phyloP scores from a whole-genome alignment of 2,329 filamentous ascomycete genomes.

The Trichoderma sp. region DNA sequence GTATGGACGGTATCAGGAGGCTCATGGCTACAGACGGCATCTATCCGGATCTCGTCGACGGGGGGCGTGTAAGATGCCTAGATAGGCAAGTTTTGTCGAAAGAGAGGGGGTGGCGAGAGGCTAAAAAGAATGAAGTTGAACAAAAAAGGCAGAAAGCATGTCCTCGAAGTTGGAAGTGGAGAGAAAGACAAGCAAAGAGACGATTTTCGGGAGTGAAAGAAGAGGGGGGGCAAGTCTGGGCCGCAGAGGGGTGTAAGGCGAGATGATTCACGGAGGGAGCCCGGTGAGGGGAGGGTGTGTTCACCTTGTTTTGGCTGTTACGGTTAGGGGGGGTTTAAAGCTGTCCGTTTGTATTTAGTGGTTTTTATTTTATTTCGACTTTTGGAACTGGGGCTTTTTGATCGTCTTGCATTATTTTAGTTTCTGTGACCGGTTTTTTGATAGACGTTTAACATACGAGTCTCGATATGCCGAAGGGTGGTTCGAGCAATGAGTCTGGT shows the following conservation, averaged over 20 bases:
- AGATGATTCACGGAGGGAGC: background rate
- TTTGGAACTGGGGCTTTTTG: background rate
- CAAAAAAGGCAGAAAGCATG: background rate
- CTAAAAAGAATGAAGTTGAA: background rate
- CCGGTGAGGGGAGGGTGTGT: background rate
- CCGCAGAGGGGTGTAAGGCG: background rate
- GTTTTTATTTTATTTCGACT: background rate
- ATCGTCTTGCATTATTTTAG: background rate
- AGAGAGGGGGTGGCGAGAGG: background rate
- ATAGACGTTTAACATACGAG: background rate
- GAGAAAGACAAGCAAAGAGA: background rate
- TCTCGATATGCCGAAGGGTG: background rate
- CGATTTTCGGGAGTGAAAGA: background rate
- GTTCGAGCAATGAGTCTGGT: background rate
- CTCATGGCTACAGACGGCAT: background rate
- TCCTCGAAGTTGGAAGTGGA: background rate
- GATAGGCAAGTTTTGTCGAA: background rate
- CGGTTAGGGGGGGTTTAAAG: background rate
- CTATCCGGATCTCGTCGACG: background rate
- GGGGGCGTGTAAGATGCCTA: background rate
- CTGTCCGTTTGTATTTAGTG: background rate
- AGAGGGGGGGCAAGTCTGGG: background rate
- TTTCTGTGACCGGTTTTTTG: background rate
- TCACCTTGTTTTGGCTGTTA: background rate
- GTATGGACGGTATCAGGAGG: background rate